Base-by-base conservation (phyloP, 306 rosid genomes). In the Argentina anserina region DNA sequence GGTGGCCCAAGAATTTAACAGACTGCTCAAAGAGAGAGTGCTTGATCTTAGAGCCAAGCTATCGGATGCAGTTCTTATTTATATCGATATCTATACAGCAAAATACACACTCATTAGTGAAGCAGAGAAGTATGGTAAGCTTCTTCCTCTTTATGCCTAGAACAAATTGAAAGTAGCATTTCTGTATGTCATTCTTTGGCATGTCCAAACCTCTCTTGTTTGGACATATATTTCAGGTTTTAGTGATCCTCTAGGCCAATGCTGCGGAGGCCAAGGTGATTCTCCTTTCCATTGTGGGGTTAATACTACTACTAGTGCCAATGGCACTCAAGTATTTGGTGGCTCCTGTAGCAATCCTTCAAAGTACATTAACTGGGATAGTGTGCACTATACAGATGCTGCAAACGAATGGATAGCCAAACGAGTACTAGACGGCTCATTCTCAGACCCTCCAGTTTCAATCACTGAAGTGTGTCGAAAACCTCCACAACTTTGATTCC, bases 51-150 rank as follows among this genome's bases (percentile, higher is more conserved):
- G 73, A 52, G 23, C 43, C 23, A 45, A 72, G 64, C 70, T 77
- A 12, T 40, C 70, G 0, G 68, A 59, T 18, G 76, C 76, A 12
- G 40, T 28, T 23, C 63, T 77, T 45, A 77, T 67, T 13, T 76
- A 59, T 43, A 68, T 76, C 2, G 78, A 81, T 74, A 18, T 81
- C 28, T 76, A 66, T 55, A 6, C 72, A 1, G 78, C 78, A 23
- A 76, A 76, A 33, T 76, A 76, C 61, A 17, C 33, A 7, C 75
- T 81, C 0, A 71, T 76, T 20, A 76, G 72, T 23, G 71, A 67
- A 34, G 78, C 81, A 25, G 70, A 67, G 68, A 72, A 76, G 40
- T 65, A 67, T 9, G 85, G 81, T 77, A 73, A 71, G 46, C 49
- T 67, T 45, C 29, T 37, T 53, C 6, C 3, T 18, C 36, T 52